These are phyloP conservation scores for Cydonia oblonga DNA, from an alignment of 331 rosid genomes.

Conservation along the genomic window DNA sequence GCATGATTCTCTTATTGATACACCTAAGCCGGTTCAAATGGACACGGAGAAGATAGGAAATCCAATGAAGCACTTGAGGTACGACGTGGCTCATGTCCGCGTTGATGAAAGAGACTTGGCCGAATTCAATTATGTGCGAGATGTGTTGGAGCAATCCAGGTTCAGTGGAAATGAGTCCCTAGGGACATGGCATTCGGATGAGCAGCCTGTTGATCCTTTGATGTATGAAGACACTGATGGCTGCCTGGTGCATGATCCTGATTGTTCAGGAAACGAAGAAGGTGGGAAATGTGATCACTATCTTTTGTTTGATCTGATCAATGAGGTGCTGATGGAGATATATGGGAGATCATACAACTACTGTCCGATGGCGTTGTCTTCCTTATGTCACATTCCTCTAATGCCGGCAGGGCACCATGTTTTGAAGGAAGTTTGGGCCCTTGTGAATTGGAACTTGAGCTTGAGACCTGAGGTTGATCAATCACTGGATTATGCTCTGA, in stretches of 20 bases:
- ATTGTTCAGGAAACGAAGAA: slow-evolving; percentile 32
- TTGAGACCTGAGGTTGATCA: slow-evolving; percentile 23
- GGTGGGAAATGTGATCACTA: slow-evolving; percentile 37
- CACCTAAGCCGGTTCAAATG: slow-evolving; percentile 1
- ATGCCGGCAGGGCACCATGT: slow-evolving; percentile 41
- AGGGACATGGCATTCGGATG: slow-evolving; percentile 43
- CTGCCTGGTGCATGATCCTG: slow-evolving; percentile 33
- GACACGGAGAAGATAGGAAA: neutral
- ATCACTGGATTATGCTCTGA: slow-evolving; percentile 44
- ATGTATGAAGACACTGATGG: slow-evolving; percentile 50
- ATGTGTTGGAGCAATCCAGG: slow-evolving; percentile 52
- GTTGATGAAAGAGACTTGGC: slow-evolving; percentile 26
- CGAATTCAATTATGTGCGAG: slow-evolving; percentile 56
- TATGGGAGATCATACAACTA: slow-evolving; percentile 50
- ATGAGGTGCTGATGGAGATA: slow-evolving; percentile 60
- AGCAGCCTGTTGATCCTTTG: slow-evolving; percentile 44
- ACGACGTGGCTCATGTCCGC: slow-evolving; percentile 18
- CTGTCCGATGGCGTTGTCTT: slow-evolving; percentile 41
- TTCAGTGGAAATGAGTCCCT: slow-evolving; percentile 24
- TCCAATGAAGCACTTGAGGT: neutral
- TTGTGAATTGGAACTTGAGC: slow-evolving; percentile 45
- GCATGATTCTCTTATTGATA: slow-evolving; percentile 8
- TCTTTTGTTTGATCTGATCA: slow-evolving; percentile 60
- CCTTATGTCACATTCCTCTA: slow-evolving; percentile 28
- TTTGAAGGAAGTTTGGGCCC: slow-evolving; percentile 48